Evolutionary conservation across 129 eudicot species (phyloP).

Genomic region (Flaveria robusta): DNA sequence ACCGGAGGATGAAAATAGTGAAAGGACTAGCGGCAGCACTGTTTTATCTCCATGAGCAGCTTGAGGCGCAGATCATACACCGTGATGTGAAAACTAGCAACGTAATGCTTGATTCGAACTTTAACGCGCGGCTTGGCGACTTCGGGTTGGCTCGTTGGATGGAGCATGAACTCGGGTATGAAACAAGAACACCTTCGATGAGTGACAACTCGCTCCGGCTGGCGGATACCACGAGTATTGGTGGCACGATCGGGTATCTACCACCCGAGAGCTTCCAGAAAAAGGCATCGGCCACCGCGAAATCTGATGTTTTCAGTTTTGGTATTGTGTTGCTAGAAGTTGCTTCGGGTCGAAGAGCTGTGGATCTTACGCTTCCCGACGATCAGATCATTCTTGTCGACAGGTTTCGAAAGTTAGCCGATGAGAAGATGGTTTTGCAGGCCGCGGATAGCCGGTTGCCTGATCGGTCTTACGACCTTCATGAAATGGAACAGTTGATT

Average conservation of each 20-base stretch:
- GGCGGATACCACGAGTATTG: slow-evolving; percentile 69
- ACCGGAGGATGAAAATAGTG: slow-evolving; percentile 51
- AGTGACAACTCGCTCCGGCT: slow-evolving; percentile 53
- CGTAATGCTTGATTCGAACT: slow-evolving; percentile 83
- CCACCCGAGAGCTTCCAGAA: slow-evolving; percentile 91
- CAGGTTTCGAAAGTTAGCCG: slow-evolving; percentile 65
- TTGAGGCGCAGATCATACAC: slow-evolving; percentile 94
- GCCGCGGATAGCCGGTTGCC: slow-evolving; percentile 59
- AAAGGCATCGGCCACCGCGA: slow-evolving; percentile 58
- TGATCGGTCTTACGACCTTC: slow-evolving; percentile 57
- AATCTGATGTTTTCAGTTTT: slow-evolving; percentile 89
- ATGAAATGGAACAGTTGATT: slow-evolving; percentile 60
- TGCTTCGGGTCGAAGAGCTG: slow-evolving; percentile 80
- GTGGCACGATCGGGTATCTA: slow-evolving; percentile 90
- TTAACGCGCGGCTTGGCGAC: slow-evolving; percentile 84
- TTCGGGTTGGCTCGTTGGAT: slow-evolving; percentile 95
- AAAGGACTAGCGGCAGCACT: slow-evolving; percentile 81
- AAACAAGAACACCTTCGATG: slow-evolving; percentile 41
- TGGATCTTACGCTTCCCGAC: slow-evolving; percentile 79
- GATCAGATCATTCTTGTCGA: slow-evolving; percentile 80
- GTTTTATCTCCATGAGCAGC: slow-evolving; percentile 81
- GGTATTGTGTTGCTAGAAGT: slow-evolving; percentile 82
- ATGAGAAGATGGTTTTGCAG: slow-evolving; percentile 46
- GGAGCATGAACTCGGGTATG: slow-evolving; percentile 68
- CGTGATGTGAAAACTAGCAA: slow-evolving; percentile 94